Base-by-base conservation (phyloP, 371 early-diverging fungal genomes). In the Mortierella sp. region DNA sequence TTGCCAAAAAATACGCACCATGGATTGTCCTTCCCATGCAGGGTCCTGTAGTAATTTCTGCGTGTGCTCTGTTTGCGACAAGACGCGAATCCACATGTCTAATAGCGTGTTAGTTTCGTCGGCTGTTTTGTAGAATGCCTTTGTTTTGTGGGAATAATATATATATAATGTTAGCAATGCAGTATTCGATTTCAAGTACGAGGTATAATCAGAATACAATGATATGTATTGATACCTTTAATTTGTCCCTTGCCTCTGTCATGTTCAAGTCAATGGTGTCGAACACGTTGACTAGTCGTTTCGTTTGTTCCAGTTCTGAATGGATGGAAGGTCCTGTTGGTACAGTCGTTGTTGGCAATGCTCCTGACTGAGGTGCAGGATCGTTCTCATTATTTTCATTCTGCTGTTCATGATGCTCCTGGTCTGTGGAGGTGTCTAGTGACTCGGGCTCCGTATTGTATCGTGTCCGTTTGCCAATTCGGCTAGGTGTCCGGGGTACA, bases 71-170 rank as follows among this genome's bases (percentile, higher is more conserved):
- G 79, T 43, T n/a, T 79, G 79, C 17, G 79, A 69, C 5, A 79
- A 37, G 2, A 79, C 74, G 1, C 73, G 66, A 22, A 79, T 70
- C 79, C 79, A 79, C 79, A 79, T 79, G 19, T 79, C 79, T 70
- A 79, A 37, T 55, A 79, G 43, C 37, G 79, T 66, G 43, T 79
- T 79, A n/a, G 79, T 73, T 57, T 73, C 79, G 37, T 79, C 79
- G 3, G 74, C 79, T 10, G 79, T 73, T 37, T 79, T 79, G 67
- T 70, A 72, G 22, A 79, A 79, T 9, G 63, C 72, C 78, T 47
- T 17, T 28, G 9, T 26, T 47, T 3, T 10, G 42, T 34, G 22
- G 26, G 29, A 40, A 13, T 22, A 10, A 19, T 9, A 55, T n/a
- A 42, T 26, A 32, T 31, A 3, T 17, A 28, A 45, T 23, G 28